Evolutionary conservation across 768 basidiomycete species (phyloP), one percentile per base, ranked within the genome.

Genomic region (Leucogyrophana mollusca): DNA sequence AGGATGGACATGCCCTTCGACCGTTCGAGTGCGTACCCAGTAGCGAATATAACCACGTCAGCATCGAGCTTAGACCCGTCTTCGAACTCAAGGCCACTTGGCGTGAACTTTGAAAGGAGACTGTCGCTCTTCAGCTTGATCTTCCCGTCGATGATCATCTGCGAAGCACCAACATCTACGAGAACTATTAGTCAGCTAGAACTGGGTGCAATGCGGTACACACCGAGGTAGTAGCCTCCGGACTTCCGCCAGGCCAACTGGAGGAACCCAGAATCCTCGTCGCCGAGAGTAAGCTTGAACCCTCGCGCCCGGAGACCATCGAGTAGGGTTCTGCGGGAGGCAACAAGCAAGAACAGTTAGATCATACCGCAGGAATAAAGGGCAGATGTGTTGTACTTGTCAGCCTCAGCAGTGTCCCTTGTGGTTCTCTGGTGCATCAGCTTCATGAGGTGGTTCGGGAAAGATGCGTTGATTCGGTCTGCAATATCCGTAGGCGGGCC

Each of bases 201-300:
- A 9, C 32, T n/a, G 32, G 9, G 32, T 9, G 9, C 9, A n/a
- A 33, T 33, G 9, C n/a, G n/a, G 17, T 1, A 33, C 62, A 9
- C 41, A 79, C 82, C 80, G 4, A 83, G 65, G 58, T 84, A 85
- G 58, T 80, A 84, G 2, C 83, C 80, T 7, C 80, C 80, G 1
- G 67, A 76, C 17, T 67, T 66, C 11, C 60, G 60, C 60, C 68
- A 76, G 17, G 73, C 73, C 27, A 76, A 61, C 43, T 77, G 64
- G n/a, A 71, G 51, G 51, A 78, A 71, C 0, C 81, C 81, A 33
- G 32, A 33, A 11, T 67, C 73, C 10, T 76, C 70, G 40, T 67
- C 67, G 2, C 80, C 80, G n/a, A 52, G 55, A 44, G 74, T 77
- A 14, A 68, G 51, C 43, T 69, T 70, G 67, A 83, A 85, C 2